A percentile compares a stretch with the other conserved stretches of the same genome.
Conservation (phyloP, 768 basidiomycete genomes). For the Agrocybe praecox region DNA sequence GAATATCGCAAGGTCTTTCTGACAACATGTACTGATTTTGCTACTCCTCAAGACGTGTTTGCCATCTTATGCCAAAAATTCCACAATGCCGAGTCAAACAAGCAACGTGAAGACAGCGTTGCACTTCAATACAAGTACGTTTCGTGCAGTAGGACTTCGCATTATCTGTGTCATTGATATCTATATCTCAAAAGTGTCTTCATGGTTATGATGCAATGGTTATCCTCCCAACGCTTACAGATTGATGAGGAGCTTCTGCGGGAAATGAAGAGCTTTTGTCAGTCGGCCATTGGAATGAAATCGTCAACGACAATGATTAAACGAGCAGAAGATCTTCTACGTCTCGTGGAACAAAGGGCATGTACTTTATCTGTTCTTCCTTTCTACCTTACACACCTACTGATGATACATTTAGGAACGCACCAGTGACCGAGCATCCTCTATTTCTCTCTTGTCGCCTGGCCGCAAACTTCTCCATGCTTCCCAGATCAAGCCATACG, state of each 20-base stretch:
- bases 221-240: conserved; percentile 29
- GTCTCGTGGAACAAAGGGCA: conserved; percentile 31
- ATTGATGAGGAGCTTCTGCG: conserved; percentile 31
- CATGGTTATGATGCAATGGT: conserved; percentile 38
- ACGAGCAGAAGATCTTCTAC: conserved; percentile 31
- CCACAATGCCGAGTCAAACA: conserved; percentile 28
- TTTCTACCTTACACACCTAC: background rate
- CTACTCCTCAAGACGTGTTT: conserved; percentile 42
- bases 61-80: conserved; percentile 38
- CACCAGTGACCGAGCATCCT: conserved; percentile 5
- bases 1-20: conserved; percentile 45
- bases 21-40: conserved; percentile 43
- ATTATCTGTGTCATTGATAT: background rate
- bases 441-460: conserved; percentile 16
- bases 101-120: conserved; percentile 28
- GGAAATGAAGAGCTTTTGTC: conserved; percentile 39
- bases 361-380: conserved; percentile 22
- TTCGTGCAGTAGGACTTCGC: background rate
- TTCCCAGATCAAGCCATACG: conserved; percentile 35
- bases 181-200: conserved; percentile 29
- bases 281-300: conserved; percentile 27
- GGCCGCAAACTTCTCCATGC: conserved; percentile 29
- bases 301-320: conserved; percentile 33
- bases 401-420: conserved; percentile 5
- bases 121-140: conserved; percentile 36